Evolutionary conservation across 768 basidiomycete species (phyloP).

Genomic region (Amanita fuliginea): DNA sequence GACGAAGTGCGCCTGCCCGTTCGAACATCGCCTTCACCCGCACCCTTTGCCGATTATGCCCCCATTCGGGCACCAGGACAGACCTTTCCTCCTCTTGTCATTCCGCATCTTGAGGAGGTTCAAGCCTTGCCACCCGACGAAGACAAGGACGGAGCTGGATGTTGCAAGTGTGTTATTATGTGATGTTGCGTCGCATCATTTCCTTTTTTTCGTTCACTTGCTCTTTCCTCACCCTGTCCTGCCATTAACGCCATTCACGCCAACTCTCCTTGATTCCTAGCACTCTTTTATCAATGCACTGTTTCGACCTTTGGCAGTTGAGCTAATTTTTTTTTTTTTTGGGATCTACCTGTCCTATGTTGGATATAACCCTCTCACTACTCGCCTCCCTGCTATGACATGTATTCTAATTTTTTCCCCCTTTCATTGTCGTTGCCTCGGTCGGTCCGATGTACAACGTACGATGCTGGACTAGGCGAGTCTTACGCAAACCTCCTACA

Average conservation of each 20-base stretch:
- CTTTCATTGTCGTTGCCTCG: background rate
- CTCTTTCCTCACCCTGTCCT: background rate
- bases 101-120: background rate
- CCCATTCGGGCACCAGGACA: slow-evolving; percentile 15
- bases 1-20: slow-evolving; percentile 19
- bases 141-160: slow-evolving; percentile 43
- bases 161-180: slow-evolving; percentile 83
- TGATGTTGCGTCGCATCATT: slow-evolving; percentile 30
- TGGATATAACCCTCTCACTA: slow-evolving; percentile 5
- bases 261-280: background rate
- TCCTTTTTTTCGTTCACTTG: background rate
- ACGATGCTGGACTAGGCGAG: slow-evolving; percentile 3
- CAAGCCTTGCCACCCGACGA: slow-evolving; percentile 18
- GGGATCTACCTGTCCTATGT: background rate
- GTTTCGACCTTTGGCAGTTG: background rate
- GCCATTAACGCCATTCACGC: background rate
- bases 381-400: background rate
- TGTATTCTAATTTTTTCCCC: slow-evolving; percentile 3
- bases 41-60: slow-evolving; percentile 56
- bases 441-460: slow-evolving; percentile 6
- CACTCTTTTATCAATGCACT: slow-evolving; percentile 2
- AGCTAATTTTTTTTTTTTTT: background rate
- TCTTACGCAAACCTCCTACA: slow-evolving; percentile 1
- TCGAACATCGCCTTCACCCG: slow-evolving; percentile 38
- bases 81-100: slow-evolving; percentile 1